A percentile compares a stretch with the other conserved stretches of the same genome.
phyloP scores from a whole-genome alignment of 164 flowering plant genomes.

The Liquidambar formosana region DNA sequence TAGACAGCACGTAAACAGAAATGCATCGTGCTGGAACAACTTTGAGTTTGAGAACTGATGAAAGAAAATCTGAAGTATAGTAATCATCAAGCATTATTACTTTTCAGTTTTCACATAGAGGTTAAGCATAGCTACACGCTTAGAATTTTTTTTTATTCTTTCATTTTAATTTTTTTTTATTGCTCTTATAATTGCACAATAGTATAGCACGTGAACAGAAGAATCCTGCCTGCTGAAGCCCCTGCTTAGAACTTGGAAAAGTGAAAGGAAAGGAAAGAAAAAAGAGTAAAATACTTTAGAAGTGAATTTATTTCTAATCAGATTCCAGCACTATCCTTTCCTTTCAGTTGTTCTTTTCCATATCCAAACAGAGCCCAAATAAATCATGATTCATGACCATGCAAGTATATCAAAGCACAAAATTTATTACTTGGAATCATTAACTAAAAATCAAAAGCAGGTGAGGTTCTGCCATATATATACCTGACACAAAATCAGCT shows the following conservation, averaged over 20 bases:
- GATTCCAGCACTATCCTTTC: too few relatives aligned
- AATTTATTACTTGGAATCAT: neutral
- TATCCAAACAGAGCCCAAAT: too few relatives aligned
- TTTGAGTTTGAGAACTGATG: constrained; percentile 54
- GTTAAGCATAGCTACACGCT: neutral
- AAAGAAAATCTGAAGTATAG: constrained; percentile 59
- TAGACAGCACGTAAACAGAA: constrained; percentile 23
- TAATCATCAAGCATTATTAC: constrained; percentile 8
- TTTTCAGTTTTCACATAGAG: constrained; percentile 3
- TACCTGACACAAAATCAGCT: constrained; percentile 63
- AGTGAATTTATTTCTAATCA: too few relatives aligned
- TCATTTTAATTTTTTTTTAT: neutral
- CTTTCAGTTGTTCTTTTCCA: too few relatives aligned
- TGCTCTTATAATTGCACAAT: neutral
- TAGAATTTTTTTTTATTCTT: neutral
- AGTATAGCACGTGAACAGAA: neutral
- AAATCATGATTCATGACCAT: neutral
- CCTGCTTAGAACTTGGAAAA: too few relatives aligned
- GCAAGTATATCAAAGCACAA: neutral
- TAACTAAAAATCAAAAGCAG: neutral
- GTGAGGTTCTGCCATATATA: neutral
- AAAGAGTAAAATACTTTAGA: too few relatives aligned
- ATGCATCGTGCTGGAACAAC: constrained; percentile 44
- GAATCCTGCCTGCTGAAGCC: neutral
- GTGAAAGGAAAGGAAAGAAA: too few relatives aligned